Conservation (phyloP, 495 filamentous ascomycete genomes). For the Neurospora tetrasperma region DNA sequence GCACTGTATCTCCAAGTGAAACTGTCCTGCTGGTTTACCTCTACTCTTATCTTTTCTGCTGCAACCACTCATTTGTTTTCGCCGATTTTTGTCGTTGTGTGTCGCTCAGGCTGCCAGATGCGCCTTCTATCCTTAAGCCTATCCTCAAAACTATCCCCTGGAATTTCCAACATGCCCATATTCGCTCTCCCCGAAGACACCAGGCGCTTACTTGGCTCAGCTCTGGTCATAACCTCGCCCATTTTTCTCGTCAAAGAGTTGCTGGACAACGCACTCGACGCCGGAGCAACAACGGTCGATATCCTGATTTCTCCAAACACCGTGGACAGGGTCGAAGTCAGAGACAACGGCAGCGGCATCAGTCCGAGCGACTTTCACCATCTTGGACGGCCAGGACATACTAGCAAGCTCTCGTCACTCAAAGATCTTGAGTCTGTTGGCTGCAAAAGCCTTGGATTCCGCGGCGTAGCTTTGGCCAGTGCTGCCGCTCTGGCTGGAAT, state of each 20-base stretch:
- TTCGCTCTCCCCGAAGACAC: constrained; percentile 50
- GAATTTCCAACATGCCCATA: constrained; percentile 22
- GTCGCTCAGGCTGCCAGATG: not conserved
- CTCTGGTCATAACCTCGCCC: constrained; percentile 62
- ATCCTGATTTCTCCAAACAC: constrained; percentile 68
- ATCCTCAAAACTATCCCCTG: not conserved
- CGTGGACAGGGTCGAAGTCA: constrained; percentile 74
- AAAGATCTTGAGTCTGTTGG: constrained; percentile 60
- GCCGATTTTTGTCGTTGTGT: not conserved
- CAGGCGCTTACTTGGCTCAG: constrained; percentile 58
- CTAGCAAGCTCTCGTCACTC: constrained; percentile 73
- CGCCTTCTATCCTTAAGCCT: not conserved
- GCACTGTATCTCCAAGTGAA: not conserved
- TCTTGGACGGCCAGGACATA: constrained; percentile 62
- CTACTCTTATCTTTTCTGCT: not conserved
- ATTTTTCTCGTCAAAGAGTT: constrained; percentile 79
- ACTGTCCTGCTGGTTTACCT: not conserved
- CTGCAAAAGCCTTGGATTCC: constrained; percentile 68
- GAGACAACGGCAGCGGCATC: constrained; percentile 86
- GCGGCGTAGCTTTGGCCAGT: constrained; percentile 80
- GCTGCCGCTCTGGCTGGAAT: constrained; percentile 57
- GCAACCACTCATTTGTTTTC: not conserved
- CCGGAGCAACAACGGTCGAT: constrained; percentile 59
- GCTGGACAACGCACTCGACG: constrained; percentile 85
- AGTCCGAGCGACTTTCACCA: constrained; percentile 53